Percentiles rank a stretch among this genome's conserved stretches.
Evolutionary conservation across 768 basidiomycete genomes (phyloP).

Genomic region (Lenzites betulinus): DNA sequence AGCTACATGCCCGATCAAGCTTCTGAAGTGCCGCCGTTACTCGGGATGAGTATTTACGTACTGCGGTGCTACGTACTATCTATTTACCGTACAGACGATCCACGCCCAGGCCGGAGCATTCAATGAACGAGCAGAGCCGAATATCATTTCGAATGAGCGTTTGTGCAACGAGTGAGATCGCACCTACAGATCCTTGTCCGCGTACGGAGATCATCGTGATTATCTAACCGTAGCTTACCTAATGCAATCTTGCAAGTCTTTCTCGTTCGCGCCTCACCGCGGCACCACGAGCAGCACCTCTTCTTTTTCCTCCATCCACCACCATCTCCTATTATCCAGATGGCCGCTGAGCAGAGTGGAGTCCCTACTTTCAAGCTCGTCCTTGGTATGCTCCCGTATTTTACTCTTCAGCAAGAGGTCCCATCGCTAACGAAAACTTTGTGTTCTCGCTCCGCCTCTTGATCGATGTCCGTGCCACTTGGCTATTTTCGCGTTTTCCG

Average conservation of each 20-base stretch:
- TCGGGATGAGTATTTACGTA: too few relatives aligned
- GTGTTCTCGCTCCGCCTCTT: conserved; percentile 39
- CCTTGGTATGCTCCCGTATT: conserved; percentile 63
- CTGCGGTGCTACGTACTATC: too few relatives aligned
- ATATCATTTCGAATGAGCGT: background rate
- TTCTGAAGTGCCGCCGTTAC: too few relatives aligned
- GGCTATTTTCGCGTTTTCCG: conserved; percentile 22
- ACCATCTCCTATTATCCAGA: conserved; percentile 43
- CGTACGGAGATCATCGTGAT: conserved; percentile 19
- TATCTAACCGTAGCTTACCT: conserved; percentile 25
- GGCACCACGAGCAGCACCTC: conserved; percentile 13
- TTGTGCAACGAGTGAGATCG: conserved; percentile 4
- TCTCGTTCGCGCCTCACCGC: conserved; percentile 25
- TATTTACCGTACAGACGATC: too few relatives aligned
- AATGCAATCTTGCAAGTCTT: conserved; percentile 24
- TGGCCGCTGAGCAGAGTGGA: conserved; percentile 32
- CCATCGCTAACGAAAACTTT: conserved; percentile 25
- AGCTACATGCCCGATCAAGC: too few relatives aligned
- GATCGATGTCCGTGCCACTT: conserved; percentile 51
- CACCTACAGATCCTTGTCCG: conserved; percentile 7
- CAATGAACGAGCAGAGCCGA: too few relatives aligned
- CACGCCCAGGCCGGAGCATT: too few relatives aligned
- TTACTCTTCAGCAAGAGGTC: background rate
- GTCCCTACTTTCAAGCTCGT: conserved; percentile 99
- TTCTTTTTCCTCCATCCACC: conserved; percentile 26